These are phyloP conservation scores for Plasmopara halstedii DNA, from an alignment of 352 stramenopile species.

Conservation along the genomic window DNA sequence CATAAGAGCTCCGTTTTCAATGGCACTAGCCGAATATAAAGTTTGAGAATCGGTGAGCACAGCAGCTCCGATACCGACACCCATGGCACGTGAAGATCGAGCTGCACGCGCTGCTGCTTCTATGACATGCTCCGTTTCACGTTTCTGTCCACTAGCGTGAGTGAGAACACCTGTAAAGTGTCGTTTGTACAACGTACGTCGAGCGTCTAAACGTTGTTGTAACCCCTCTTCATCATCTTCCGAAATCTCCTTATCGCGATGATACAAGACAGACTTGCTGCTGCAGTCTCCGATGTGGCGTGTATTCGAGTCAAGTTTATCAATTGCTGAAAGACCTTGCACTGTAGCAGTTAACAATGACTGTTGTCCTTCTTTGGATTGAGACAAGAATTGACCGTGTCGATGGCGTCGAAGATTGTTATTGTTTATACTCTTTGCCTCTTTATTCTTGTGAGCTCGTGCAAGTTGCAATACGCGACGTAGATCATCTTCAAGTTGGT, in stretches of 20 bases:
- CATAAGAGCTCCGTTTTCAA: constrained; percentile 34
- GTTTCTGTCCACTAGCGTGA: constrained; percentile 19
- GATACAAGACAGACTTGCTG: constrained; percentile 6
- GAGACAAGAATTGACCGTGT: constrained; percentile 13
- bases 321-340: constrained; percentile 22
- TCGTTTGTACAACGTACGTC: constrained; percentile 36
- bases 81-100: constrained; percentile 14
- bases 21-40: constrained; percentile 29
- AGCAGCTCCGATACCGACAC: constrained; percentile 38
- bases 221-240: constrained; percentile 12
- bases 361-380: constrained; percentile 5
- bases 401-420: constrained; percentile 12
- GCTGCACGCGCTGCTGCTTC: constrained; percentile 36
- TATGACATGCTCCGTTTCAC: constrained; percentile 42
- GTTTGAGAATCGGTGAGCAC: constrained; percentile 39
- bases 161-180: constrained; percentile 38
- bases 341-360: constrained; percentile 28
- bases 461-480: constrained; percentile 47
- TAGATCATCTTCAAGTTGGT: constrained; percentile 47
- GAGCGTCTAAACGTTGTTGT: constrained; percentile 27
- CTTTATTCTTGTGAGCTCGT: constrained; percentile 9
- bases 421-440: not conserved
- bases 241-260: constrained; percentile 1
- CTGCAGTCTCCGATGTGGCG: constrained; percentile 21
- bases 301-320: constrained; percentile 22